These are phyloP conservation scores for Coemansia guatemalensis DNA, from an alignment of 192 early-diverging fungal genomes.

Conservation along the genomic window DNA sequence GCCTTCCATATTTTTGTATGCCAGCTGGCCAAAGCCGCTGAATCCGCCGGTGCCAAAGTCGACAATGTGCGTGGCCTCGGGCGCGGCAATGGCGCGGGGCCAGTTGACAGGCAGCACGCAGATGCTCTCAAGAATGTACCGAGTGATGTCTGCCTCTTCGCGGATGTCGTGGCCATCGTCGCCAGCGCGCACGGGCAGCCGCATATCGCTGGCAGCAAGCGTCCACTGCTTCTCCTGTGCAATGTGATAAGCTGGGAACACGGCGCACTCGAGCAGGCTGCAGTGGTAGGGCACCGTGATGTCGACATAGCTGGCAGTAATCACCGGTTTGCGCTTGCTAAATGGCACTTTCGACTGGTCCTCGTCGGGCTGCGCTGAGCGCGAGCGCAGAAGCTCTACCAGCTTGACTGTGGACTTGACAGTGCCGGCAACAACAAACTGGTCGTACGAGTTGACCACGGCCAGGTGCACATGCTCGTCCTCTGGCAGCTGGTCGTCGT, in stretches of 20 bases:
- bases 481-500: conserved; percentile 1
- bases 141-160: conserved; percentile 55
- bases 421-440: conserved; percentile 19
- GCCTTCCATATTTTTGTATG: conserved; percentile 82
- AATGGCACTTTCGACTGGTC: conserved; percentile 71
- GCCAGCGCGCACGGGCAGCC: conserved; percentile 74
- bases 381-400: conserved; percentile 6
- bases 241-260: conserved; percentile 59
- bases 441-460: conserved; percentile 12
- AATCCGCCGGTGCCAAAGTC: conserved; percentile 86
- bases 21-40: conserved; percentile 78
- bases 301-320: conserved; percentile 74
- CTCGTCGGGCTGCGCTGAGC: background rate
- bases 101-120: conserved; percentile 59
- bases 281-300: conserved; percentile 76
- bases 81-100: conserved; percentile 57
- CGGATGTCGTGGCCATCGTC: conserved; percentile 72
- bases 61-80: conserved; percentile 70
- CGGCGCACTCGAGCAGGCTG: conserved; percentile 41
- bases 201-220: conserved; percentile 61
- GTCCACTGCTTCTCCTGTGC: conserved; percentile 57
- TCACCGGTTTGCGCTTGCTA: conserved; percentile 70
- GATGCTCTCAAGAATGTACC: conserved; percentile 62
- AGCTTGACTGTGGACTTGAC: conserved; percentile 7
- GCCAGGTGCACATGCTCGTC: conserved; percentile 11